phyloP scores from a whole-genome alignment of 2,329 filamentous ascomycete genomes.

The Hortaea sp. region DNA sequence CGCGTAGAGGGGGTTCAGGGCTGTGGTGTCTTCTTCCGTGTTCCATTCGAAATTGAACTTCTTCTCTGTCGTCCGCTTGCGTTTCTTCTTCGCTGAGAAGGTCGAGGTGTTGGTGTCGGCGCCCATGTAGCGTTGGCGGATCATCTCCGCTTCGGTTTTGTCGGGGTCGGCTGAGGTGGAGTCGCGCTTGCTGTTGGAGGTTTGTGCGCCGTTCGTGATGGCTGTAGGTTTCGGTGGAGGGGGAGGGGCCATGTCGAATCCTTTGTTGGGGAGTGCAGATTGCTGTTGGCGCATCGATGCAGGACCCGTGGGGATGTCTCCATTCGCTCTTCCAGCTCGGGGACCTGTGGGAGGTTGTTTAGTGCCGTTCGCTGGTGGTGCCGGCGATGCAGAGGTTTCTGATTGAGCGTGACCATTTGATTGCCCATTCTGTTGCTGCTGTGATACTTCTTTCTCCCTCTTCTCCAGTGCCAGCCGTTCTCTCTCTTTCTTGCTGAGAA shows the following conservation, averaged over 20 bases:
- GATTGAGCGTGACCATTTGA: slow-evolving; percentile 4
- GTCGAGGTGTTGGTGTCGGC: slow-evolving; percentile 76
- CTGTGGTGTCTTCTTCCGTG: slow-evolving; percentile 81
- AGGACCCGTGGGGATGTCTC: slow-evolving; percentile 41
- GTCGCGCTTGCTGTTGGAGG: slow-evolving; percentile 36
- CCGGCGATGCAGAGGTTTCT: neutral
- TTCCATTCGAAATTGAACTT: slow-evolving; percentile 99
- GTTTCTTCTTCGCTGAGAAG: slow-evolving; percentile 93
- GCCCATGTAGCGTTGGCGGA: slow-evolving; percentile 80
- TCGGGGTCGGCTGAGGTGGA: slow-evolving; percentile 29
- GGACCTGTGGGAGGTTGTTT: slow-evolving; percentile 54
- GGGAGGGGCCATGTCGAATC: slow-evolving; percentile 43
- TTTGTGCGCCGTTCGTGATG: slow-evolving; percentile 24
- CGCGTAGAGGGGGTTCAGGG: slow-evolving; percentile 70
- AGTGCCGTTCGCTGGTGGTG: slow-evolving; percentile 1
- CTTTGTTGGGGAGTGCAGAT: slow-evolving; percentile 29
- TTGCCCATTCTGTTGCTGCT: slow-evolving; percentile 28
- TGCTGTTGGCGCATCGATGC: slow-evolving; percentile 36
- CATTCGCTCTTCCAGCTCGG: slow-evolving; percentile 50
- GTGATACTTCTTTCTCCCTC: slow-evolving; percentile 60
- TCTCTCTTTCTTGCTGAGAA: slow-evolving; percentile 72
- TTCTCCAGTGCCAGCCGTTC: slow-evolving; percentile 73
- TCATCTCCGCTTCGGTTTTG: slow-evolving; percentile 58
- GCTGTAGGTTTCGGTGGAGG: slow-evolving; percentile 34
- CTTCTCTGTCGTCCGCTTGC: slow-evolving; percentile 81